Percentiles rank a stretch among this genome's conserved stretches.
Evolutionary conservation across 192 early-diverging fungal species (phyloP).

Genomic region (Chytriomyces confervae): DNA sequence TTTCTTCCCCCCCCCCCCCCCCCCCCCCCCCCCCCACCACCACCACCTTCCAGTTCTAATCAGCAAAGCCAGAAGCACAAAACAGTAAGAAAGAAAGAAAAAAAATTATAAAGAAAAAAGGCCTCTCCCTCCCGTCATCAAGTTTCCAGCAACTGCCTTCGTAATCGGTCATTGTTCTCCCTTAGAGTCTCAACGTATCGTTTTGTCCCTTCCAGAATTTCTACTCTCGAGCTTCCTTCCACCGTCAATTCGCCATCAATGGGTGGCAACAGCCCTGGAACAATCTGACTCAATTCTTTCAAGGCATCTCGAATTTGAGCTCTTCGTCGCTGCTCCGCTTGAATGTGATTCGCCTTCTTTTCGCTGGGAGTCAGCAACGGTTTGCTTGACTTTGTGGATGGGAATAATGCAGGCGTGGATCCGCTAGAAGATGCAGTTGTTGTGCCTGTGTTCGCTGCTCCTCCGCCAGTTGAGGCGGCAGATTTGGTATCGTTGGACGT

Average conservation of each 20-base stretch:
- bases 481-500: background rate
- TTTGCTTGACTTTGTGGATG: background rate
- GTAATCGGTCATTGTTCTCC: background rate
- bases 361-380: background rate
- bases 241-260: slow-evolving; percentile 16
- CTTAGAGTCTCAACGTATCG: background rate
- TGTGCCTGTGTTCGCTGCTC: background rate
- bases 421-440: background rate
- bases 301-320: slow-evolving; percentile 21
- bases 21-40: too few species aligned
- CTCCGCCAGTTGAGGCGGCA: background rate
- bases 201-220: slow-evolving; percentile 18
- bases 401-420: background rate
- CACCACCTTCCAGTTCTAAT: too few species aligned
- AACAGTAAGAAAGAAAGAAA: too few species aligned
- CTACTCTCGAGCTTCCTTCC: slow-evolving; percentile 8
- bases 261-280: slow-evolving; percentile 13
- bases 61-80: too few species aligned
- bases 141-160: background rate
- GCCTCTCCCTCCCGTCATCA: too few species aligned
- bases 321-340: slow-evolving; percentile 20
- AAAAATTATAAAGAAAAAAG: too few species aligned
- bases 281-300: slow-evolving; percentile 3
- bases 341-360: slow-evolving; percentile 31
- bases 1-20: too few species aligned